A percentile compares a stretch with the other conserved stretches of the same genome.
Evolutionary conservation across 2,329 filamentous ascomycete genomes (phyloP).

Genomic region (Talaromyces marneffei): DNA sequence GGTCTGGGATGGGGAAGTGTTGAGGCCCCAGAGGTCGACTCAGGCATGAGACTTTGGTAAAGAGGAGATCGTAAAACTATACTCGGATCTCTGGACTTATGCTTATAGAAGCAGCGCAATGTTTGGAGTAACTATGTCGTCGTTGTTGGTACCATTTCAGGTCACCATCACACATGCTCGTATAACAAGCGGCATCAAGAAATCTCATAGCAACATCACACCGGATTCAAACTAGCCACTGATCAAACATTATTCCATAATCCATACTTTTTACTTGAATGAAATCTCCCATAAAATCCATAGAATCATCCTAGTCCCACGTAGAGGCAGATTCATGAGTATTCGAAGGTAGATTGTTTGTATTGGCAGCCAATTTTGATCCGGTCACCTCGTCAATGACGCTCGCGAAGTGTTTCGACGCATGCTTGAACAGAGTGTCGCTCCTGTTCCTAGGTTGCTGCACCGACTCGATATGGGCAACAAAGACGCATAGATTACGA

Average conservation of each 20-base stretch:
- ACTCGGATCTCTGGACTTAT: background rate
- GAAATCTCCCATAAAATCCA: background rate
- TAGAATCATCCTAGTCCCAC: background rate
- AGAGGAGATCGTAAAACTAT: background rate
- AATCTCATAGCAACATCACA: too few relatives aligned
- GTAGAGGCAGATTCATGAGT: background rate
- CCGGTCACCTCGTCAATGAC: constrained; percentile 2
- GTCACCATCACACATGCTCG: too few relatives aligned
- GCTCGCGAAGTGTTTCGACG: background rate
- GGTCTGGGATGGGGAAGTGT: constrained; percentile 2
- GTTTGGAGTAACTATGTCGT: background rate
- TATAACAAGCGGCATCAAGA: too few relatives aligned
- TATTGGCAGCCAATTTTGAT: background rate
- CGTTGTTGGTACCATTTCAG: too few relatives aligned
- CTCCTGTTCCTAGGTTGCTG: background rate
- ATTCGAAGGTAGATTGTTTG: background rate
- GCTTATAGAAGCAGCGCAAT: background rate
- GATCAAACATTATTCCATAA: constrained; percentile 7
- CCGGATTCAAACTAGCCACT: constrained; percentile 1
- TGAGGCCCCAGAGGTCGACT: background rate
- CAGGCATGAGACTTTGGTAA: background rate
- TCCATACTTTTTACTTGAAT: background rate
- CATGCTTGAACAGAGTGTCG: background rate
- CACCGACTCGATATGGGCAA: background rate
- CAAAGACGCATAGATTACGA: constrained; percentile 2